Evolutionary conservation across 257 asterid genomes (phyloP), one percentile per base, ranked within the genome.

Genomic region (Cruciata laevipes): DNA sequence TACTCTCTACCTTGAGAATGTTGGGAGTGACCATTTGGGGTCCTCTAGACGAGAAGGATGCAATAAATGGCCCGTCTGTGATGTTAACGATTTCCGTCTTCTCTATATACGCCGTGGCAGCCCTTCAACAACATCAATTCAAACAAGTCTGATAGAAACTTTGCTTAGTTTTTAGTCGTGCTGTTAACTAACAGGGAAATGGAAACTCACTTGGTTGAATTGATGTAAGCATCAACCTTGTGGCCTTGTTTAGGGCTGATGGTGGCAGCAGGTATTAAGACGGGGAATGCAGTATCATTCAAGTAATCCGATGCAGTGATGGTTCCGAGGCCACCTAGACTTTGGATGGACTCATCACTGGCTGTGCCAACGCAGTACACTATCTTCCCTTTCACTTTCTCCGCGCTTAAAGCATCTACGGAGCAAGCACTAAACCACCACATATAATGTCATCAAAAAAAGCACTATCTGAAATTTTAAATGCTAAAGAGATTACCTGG

Each of bases 21-120:
- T 85, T 72, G 40, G 53, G 73, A 47, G 77, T 61, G 42, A 79
- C 1, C 3, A 31, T 3, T 25, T 86, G 90, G 21, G 98, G 97
- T 20, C 98, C 98, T 79, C 96, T 78, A 1, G 97, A 82, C 14
- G 98, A 92, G 52, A 89, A 92, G 1, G 89, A 74, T 80, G 87
- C 87, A 32, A 86, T 24, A 31, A 68, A 49, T 7, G 96, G 87
- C 16, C 88, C 95, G 11, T 65, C 59, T 42, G 51, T 42, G 8
- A 27, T 70, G 6, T 74, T 65, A 12, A 71, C 72, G 1, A 78
- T 52, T 64, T 35, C 74, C 20, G 98, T 65, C 75, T 74, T 85
- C 78, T 74, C 70, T 76, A 89, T 77, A 1, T 76, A 76, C 17
- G 90, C 97, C 37, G 12, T 73, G 23, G 98, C 77, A n/a, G 98